A percentile compares a stretch with the other conserved stretches of the same genome.
Conservation (phyloP, 2,329 filamentous ascomycete species). For the Curvularia hawaiiensis region DNA sequence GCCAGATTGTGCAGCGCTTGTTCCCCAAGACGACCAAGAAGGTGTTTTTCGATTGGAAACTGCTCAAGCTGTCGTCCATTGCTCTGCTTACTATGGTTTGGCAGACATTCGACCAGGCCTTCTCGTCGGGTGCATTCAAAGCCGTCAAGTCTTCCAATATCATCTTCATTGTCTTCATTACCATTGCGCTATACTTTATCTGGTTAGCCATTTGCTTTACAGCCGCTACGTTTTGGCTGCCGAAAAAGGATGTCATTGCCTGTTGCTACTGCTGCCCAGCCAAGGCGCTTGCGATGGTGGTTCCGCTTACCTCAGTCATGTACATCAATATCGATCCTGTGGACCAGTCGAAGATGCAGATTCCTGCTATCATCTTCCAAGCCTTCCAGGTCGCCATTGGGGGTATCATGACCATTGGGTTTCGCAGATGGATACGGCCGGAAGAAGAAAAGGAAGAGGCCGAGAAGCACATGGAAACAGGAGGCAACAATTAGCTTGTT, state of each 20-base stretch:
- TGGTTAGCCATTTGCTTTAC: conserved; percentile 67
- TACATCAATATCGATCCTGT: conserved; percentile 62
- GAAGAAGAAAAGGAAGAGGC: conserved; percentile 57
- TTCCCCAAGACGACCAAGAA: conserved; percentile 61
- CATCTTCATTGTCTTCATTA: conserved; percentile 70
- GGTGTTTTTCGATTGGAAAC: conserved; percentile 56
- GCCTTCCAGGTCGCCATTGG: conserved; percentile 52
- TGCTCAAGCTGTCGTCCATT: conserved; percentile 52
- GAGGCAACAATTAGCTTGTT: conserved; percentile 6
- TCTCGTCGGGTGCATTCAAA: conserved; percentile 66
- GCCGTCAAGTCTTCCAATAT: conserved; percentile 64
- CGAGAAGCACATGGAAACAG: conserved; percentile 27
- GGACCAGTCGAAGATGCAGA: conserved; percentile 64
- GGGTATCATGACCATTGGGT: conserved; percentile 49
- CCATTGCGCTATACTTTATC: conserved; percentile 65
- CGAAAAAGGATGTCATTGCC: conserved; percentile 67
- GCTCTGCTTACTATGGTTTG: conserved; percentile 60
- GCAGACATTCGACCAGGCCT: conserved; percentile 71
- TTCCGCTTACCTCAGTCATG: conserved; percentile 71
- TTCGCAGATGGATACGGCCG: conserved; percentile 54
- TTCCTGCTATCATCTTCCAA: conserved; percentile 65
- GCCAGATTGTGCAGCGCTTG: conserved; percentile 63
- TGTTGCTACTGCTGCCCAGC: conserved; percentile 76
- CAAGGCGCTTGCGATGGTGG: conserved; percentile 73
- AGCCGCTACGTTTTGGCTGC: conserved; percentile 59